These are phyloP conservation scores for Magnolia kwangsiensis DNA, from an alignment of 164 flowering plant genomes.

Conservation along the genomic window DNA sequence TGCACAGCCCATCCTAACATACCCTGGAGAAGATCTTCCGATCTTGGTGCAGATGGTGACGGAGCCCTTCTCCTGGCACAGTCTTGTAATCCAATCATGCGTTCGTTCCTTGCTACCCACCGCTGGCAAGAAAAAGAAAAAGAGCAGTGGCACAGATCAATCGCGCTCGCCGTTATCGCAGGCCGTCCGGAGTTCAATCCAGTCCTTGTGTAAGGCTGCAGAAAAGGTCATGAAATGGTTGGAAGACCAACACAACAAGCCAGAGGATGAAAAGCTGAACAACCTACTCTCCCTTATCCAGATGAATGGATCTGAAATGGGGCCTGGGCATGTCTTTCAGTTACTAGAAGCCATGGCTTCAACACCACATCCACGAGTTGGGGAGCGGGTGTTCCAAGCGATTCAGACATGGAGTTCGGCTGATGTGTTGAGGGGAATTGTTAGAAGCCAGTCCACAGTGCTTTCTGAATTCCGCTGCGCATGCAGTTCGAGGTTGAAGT, in stretches of 20 bases:
- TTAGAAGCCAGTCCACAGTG: conserved; percentile 32
- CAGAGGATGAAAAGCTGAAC: conserved; percentile 48
- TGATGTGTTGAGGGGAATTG: conserved; percentile 52
- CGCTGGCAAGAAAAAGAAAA: conserved; percentile 77
- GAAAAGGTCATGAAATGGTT: conserved; percentile 56
- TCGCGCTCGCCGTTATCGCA: conserved; percentile 27
- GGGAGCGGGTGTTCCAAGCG: conserved; percentile 40
- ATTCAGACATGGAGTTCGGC: conserved; percentile 49
- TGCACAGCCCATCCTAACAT: conserved; percentile 27
- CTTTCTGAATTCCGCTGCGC: conserved; percentile 46
- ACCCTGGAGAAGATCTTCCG: conserved; percentile 40
- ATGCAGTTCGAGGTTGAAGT: conserved; percentile 53
- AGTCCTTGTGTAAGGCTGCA: conserved; percentile 30
- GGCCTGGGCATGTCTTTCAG: conserved; percentile 59
- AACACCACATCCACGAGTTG: conserved; percentile 37
- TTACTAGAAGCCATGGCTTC: conserved; percentile 31
- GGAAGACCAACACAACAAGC: conserved; percentile 32
- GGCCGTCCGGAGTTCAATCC: conserved; percentile 42
- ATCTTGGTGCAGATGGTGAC: conserved; percentile 59
- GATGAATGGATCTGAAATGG: conserved; percentile 29
- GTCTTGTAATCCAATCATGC: conserved; percentile 67
- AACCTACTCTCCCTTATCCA: conserved; percentile 33
- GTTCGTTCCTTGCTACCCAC: conserved; percentile 57
- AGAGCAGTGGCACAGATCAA: conserved; percentile 41
- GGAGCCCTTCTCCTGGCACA: conserved; percentile 87